These are phyloP conservation scores for Suillus sp. DNA, from an alignment of 768 basidiomycete species.

Conservation along the genomic window DNA sequence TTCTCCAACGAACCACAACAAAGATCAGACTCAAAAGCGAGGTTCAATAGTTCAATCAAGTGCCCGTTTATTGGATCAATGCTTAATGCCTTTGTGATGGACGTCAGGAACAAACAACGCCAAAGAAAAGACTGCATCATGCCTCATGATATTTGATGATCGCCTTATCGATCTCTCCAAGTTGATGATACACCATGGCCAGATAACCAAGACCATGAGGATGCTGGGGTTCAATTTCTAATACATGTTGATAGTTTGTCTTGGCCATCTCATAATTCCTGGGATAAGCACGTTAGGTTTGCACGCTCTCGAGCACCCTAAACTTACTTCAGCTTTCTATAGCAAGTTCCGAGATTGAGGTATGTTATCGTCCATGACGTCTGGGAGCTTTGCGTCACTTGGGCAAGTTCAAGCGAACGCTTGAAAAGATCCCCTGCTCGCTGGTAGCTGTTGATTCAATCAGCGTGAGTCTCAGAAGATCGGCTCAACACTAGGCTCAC, in stretches of 20 bases:
- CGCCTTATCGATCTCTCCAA: constrained; percentile 72
- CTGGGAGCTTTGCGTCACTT: constrained; percentile 83
- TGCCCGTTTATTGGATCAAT: constrained; percentile 83
- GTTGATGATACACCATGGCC: constrained; percentile 84
- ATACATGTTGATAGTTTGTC: constrained; percentile 71
- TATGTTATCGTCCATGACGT: constrained; percentile 88
- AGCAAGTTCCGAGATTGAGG: constrained; percentile 90
- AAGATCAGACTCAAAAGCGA: constrained; percentile 65
- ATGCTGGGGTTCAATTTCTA: constrained; percentile 86
- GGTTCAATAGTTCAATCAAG: constrained; percentile 77
- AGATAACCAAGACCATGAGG: constrained; percentile 82
- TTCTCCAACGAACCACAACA: constrained; percentile 36
- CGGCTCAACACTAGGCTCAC: constrained; percentile 45
- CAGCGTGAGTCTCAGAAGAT: constrained; percentile 5
- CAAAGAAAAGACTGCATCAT: constrained; percentile 21
- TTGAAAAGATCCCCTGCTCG: constrained; percentile 71
- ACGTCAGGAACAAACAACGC: constrained; percentile 11
- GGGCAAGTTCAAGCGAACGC: constrained; percentile 76
- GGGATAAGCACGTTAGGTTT: constrained; percentile 9
- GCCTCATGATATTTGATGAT: constrained; percentile 95
- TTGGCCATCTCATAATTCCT: constrained; percentile 68
- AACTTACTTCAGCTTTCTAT: constrained; percentile 75
- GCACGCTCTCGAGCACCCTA: neutral
- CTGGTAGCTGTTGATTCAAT: constrained; percentile 55
- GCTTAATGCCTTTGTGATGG: constrained; percentile 60